Evolutionary conservation across 306 rosid genomes (phyloP), one percentile per base, ranked within the genome.

Genomic region (Argentina anserina): DNA sequence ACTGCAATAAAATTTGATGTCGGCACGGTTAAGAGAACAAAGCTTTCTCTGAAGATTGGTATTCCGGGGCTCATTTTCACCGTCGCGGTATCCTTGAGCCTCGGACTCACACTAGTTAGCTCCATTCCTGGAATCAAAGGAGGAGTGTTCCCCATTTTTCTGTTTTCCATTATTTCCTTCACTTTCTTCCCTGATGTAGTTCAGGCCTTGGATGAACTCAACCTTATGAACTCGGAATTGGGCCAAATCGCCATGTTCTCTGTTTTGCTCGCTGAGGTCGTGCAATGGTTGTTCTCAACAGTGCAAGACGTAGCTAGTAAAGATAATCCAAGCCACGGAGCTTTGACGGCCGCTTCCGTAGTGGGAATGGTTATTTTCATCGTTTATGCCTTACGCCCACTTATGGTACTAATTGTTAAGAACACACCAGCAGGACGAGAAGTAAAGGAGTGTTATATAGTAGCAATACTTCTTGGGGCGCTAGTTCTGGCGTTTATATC

Each of bases 171-270:
- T 1, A 6, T 76, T 1, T 84, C 78, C 6, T 42, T 42, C 50
- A 69, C 80, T 2, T 82, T 41, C 37, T 80, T 70, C 33, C 78
- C 82, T 6, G 70, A 60, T 34, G 26, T 84, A 10, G 75, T 73
- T 20, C 71, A 65, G 15, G 61, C 80, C 29, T 60, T 84, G 31
- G 77, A 59, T 8, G 84, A 80, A 39, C 76, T 80, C 50, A 49
- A 67, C 58, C 80, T 84, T 23, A 26, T 65, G 20, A 70, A 73
- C 40, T 77, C 84, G 2, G 84, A 80, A 52, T 34, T 80, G 34
- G 84, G 82, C 39, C 80, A 69, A 21, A 76, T 84, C 37, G 77
- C 82, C 26, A 29, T 77, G 78, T 73, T 82, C 2, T 40, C 75
- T 0, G 63, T 80, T 9, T 23, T 76, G 66, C 55, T 79, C 53